phyloP scores from a whole-genome alignment of 176 grass and related monocot species.

The Triticum turgidum region DNA sequence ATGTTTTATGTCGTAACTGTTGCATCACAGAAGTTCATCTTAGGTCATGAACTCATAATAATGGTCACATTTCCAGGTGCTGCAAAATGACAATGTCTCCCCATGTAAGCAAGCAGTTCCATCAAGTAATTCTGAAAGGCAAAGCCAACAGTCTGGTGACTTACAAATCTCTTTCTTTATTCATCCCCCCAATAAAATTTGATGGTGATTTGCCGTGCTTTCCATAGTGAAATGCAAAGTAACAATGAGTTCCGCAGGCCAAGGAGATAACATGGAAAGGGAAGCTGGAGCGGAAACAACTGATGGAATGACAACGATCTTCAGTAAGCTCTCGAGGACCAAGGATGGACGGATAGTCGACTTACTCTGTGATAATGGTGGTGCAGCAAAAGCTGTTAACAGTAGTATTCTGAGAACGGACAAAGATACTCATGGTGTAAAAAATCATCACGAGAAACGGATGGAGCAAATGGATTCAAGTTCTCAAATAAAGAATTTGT shows the following conservation, averaged over 20 bases:
- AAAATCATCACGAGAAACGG: neutral
- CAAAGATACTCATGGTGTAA: neutral
- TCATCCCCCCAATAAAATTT: neutral
- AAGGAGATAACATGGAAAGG: conserved; percentile 1
- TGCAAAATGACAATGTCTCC: conserved; percentile 7
- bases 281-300: conserved; percentile 13
- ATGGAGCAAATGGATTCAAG: conserved; percentile 9
- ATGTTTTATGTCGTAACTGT: neutral
- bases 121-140: conserved; percentile 11
- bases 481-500: neutral
- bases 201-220: neutral
- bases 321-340: neutral
- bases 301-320: conserved; percentile 7
- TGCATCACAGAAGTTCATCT: neutral
- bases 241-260: neutral
- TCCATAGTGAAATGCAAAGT: neutral
- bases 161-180: neutral
- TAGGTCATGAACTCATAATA: neutral
- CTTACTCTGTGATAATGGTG: conserved; percentile 4
- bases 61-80: conserved; percentile 30
- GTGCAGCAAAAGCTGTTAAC: neutral
- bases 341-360: neutral
- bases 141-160: conserved; percentile 22
- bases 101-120: conserved; percentile 15
- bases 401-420: neutral